Percentiles rank a stretch among this genome's conserved stretches.
These are phyloP conservation scores for Diaporthe ilicicola DNA, from an alignment of 2,329 filamentous ascomycete species.

Conservation along the genomic window DNA sequence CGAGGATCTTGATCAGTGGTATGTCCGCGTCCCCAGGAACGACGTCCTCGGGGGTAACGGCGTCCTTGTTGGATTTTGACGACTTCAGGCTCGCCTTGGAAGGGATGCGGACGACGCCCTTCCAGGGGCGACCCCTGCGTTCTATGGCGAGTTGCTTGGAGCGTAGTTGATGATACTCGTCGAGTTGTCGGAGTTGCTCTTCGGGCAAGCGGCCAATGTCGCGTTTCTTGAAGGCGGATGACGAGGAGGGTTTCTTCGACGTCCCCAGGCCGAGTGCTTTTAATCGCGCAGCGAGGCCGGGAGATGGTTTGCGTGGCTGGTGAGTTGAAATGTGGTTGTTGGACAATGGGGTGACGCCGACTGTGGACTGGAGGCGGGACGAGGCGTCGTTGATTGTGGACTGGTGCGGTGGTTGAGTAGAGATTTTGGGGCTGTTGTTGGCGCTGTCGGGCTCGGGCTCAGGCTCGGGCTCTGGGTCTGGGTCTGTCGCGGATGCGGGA, in stretches of 20 bases:
- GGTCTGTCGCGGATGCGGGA: background rate
- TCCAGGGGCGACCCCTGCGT: slow-evolving; percentile 77
- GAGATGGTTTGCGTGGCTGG: slow-evolving; percentile 66
- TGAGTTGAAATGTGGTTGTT: slow-evolving; percentile 40
- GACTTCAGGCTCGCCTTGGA: slow-evolving; percentile 44
- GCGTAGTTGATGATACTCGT: slow-evolving; percentile 70
- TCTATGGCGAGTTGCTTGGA: slow-evolving; percentile 62
- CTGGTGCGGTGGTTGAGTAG: slow-evolving; percentile 33
- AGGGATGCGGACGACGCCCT: slow-evolving; percentile 65
- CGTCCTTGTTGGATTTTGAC: slow-evolving; percentile 31
- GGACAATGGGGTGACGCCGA: slow-evolving; percentile 32
- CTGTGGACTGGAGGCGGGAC: slow-evolving; percentile 20
- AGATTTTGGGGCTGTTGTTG: slow-evolving; percentile 32
- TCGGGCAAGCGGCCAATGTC: slow-evolving; percentile 73
- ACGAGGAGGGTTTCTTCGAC: slow-evolving; percentile 48
- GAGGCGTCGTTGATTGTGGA: slow-evolving; percentile 35
- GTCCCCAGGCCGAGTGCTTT: slow-evolving; percentile 70
- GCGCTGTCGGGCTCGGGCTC: slow-evolving; percentile 1
- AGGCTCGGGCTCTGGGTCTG: background rate
- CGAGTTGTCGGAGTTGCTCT: slow-evolving; percentile 73
- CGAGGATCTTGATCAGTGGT: slow-evolving; percentile 40
- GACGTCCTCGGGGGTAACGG: slow-evolving; percentile 25
- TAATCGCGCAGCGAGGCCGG: slow-evolving; percentile 70
- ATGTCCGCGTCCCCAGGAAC: slow-evolving; percentile 33
- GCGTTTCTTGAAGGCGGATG: slow-evolving; percentile 50